These are phyloP conservation scores for Sphagnum magellanicum DNA, from an alignment of 228 moss, liverwort and hornwort species.

Conservation along the genomic window DNA sequence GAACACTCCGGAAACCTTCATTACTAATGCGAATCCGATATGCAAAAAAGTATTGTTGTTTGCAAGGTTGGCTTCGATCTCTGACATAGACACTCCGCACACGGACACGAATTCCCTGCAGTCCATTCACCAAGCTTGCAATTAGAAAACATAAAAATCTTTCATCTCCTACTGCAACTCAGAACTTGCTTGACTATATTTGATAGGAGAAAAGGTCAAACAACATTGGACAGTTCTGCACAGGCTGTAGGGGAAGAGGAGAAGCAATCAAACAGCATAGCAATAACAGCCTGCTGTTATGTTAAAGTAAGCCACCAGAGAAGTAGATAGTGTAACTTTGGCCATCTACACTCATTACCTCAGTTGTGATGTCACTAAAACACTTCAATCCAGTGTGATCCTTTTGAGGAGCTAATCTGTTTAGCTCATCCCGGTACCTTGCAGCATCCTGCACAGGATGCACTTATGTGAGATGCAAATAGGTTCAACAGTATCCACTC, in stretches of 20 bases:
- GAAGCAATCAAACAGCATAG: no score
- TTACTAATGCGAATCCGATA: conserved; percentile 55
- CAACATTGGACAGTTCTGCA: no score
- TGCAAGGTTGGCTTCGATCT: conserved; percentile 45
- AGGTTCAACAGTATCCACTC: no score
- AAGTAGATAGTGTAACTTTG: no score
- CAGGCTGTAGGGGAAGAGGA: no score
- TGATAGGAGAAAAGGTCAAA: no score
- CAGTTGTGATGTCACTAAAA: conserved; percentile 44
- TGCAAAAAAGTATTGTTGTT: conserved; percentile 49
- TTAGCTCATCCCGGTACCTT: conserved; percentile 35
- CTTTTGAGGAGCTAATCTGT: conserved; percentile 27
- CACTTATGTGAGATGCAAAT: no score
- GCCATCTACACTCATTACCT: conserved; percentile 9
- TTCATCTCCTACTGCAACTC: no score
- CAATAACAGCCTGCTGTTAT: no score
- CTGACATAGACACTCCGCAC: conserved; percentile 49
- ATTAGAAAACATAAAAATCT: no score
- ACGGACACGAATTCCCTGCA: conserved; percentile 44
- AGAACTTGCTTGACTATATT: no score
- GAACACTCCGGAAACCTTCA: conserved; percentile 34
- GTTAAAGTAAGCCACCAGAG: no score
- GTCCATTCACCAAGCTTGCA: not conserved
- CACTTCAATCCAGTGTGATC: conserved; percentile 29
- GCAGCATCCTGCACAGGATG: conserved; percentile 36